phyloP scores from a whole-genome alignment of 2,329 filamentous ascomycete species.

The Aspergillus tanneri region DNA sequence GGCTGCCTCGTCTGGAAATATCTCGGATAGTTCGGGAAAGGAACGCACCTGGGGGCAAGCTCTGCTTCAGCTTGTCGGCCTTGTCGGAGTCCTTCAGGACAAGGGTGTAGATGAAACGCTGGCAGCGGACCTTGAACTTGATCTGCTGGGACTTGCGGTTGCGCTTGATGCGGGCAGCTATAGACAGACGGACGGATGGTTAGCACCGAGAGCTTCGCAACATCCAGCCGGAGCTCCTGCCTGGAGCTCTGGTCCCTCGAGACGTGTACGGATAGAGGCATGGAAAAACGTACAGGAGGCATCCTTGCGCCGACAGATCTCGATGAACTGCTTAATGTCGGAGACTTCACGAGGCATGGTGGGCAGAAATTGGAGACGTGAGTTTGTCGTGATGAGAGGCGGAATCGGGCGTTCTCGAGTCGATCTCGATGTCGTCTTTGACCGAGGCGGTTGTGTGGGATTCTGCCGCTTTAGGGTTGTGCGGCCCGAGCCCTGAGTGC shows the following conservation, averaged over 20 bases:
- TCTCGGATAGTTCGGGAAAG: conserved; percentile 4
- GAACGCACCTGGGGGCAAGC: conserved; percentile 87
- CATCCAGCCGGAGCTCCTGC: conserved; percentile 2
- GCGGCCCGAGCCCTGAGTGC: conserved; percentile 8
- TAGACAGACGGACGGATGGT: conserved; percentile 19
- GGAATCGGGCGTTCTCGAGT: conserved; percentile 11
- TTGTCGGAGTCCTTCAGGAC: conserved; percentile 98
- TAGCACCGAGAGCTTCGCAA: conserved; percentile 11
- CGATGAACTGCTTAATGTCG: conserved; percentile 99
- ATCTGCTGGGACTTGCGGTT: conserved; percentile 85
- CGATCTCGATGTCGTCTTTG: conserved; percentile 25
- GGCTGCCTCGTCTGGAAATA: not conserved
- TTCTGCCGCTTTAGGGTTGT: conserved; percentile 16
- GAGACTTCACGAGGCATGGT: conserved; percentile 98
- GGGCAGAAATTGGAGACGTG: conserved; percentile 48
- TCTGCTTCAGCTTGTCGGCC: conserved; percentile 99
- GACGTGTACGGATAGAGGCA: not conserved
- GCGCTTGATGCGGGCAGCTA: conserved; percentile 93
- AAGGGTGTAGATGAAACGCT: conserved; percentile 93
- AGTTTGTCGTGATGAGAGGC: conserved; percentile 12
- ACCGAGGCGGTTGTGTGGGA: conserved; percentile 17
- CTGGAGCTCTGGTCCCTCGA: not conserved
- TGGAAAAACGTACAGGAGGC: conserved; percentile 84
- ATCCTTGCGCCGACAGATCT: conserved; percentile 99
- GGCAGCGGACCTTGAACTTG: conserved; percentile 99